Percentiles rank a stretch among this genome's conserved stretches.
Evolutionary conservation across 306 rosid species (phyloP).

Genomic region (Citrullus colocynthis): DNA sequence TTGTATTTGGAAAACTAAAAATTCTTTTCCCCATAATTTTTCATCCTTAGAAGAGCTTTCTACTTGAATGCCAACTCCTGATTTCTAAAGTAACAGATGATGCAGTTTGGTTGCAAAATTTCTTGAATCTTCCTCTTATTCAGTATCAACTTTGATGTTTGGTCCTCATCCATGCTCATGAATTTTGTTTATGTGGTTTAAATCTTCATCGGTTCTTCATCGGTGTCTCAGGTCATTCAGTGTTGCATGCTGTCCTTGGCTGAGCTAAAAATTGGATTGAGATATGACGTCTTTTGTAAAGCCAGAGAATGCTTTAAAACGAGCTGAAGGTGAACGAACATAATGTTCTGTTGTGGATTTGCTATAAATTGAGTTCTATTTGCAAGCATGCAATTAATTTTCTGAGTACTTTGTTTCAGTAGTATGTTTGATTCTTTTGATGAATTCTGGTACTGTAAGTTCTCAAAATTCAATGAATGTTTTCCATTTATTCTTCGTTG

Average conservation of each 20-base stretch:
- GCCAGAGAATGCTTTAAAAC: slow-evolving; percentile 55
- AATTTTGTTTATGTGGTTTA: not conserved
- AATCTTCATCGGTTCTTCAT: not conserved
- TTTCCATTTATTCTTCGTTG: not conserved
- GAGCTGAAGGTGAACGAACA: slow-evolving; percentile 37
- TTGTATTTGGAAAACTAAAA: too few species aligned
- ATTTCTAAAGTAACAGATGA: too few species aligned
- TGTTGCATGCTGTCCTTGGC: slow-evolving; percentile 7
- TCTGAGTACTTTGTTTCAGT: not conserved
- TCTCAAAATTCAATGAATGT: not conserved
- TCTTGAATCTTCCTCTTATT: too few species aligned
- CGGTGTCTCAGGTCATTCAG: slow-evolving; percentile 7
- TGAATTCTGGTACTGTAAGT: not conserved
- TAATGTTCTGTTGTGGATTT: not conserved
- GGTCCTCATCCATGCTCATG: not conserved
- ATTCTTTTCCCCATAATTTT: too few species aligned
- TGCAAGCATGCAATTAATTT: not conserved
- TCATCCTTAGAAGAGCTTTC: too few species aligned
- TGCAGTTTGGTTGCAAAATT: too few species aligned
- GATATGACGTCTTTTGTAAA: slow-evolving; percentile 39
- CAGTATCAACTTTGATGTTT: too few species aligned
- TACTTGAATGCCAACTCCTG: too few species aligned
- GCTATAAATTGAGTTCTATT: not conserved
- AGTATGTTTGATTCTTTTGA: not conserved
- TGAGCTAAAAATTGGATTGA: slow-evolving; percentile 4